These are phyloP conservation scores for Cordyceps pruinosa DNA, from an alignment of 2,329 filamentous ascomycete genomes.

Conservation along the genomic window DNA sequence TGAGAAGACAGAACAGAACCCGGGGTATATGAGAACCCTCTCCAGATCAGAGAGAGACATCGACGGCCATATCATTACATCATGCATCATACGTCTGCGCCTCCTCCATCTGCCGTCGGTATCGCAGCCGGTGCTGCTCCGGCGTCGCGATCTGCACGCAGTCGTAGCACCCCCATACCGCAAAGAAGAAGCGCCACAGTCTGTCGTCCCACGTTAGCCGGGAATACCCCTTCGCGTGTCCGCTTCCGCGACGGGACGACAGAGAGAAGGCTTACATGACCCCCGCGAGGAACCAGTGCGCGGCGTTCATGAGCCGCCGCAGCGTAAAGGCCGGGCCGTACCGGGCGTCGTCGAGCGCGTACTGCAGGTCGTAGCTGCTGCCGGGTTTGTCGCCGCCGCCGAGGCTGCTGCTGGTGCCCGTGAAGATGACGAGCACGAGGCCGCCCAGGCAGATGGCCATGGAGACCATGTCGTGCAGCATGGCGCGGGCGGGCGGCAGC, in stretches of 20 bases:
- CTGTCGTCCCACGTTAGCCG: constrained; percentile 13
- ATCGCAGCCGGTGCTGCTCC: background rate
- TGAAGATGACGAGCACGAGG: constrained; percentile 27
- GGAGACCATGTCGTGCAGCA: constrained; percentile 28
- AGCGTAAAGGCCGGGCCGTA: constrained; percentile 6
- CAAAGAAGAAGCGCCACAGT: constrained; percentile 22
- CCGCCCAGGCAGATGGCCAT: constrained; percentile 28
- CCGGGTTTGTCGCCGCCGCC: constrained; percentile 1
- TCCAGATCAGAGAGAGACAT: no score
- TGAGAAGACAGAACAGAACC: no score
- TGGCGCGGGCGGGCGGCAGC: constrained; percentile 22
- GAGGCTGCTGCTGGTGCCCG: constrained; percentile 17
- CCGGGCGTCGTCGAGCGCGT: background rate
- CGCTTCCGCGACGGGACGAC: no score
- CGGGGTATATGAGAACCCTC: background rate
- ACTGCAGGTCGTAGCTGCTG: constrained; percentile 15
- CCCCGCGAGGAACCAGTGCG: constrained; percentile 13
- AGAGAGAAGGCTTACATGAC: constrained; percentile 23
- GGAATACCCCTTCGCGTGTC: no score
- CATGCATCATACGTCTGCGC: constrained; percentile 1
- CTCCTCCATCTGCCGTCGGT: constrained; percentile 9
- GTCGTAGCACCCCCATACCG: constrained; percentile 24
- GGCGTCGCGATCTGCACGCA: constrained; percentile 10
- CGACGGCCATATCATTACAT: background rate
- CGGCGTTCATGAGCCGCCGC: background rate